Conservation (phyloP, 1,284 basidiomycete genomes). For the Ustilago curta region DNA sequence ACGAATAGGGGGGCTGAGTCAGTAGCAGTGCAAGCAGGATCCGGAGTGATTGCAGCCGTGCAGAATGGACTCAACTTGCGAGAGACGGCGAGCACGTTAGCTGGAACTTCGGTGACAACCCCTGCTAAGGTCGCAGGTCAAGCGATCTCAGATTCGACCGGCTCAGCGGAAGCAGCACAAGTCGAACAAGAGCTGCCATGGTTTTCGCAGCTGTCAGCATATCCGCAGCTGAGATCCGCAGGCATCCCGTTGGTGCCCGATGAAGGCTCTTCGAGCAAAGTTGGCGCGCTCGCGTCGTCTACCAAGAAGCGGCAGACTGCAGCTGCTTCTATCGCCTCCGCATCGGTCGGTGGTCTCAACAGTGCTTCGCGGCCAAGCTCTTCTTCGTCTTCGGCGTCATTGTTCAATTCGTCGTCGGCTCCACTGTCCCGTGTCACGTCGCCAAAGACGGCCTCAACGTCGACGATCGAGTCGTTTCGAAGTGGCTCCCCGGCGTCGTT, state of each 20-base stretch:
- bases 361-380: slow-evolving; percentile 22
- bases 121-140: background rate
- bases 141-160: background rate
- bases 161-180: background rate
- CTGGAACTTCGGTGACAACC: slow-evolving; percentile 14
- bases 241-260: slow-evolving; percentile 46
- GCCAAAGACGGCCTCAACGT: slow-evolving; percentile 16
- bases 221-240: slow-evolving; percentile 53
- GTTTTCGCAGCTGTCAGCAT: slow-evolving; percentile 58
- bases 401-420: slow-evolving; percentile 21
- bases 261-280: slow-evolving; percentile 28
- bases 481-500: slow-evolving; percentile 32
- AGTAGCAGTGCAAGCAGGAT: slow-evolving; percentile 20
- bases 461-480: slow-evolving; percentile 29
- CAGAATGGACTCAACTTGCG: slow-evolving; percentile 42
- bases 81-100: slow-evolving; percentile 30
- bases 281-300: slow-evolving; percentile 10
- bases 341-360: slow-evolving; percentile 14
- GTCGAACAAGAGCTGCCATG: slow-evolving; percentile 53
- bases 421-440: slow-evolving; percentile 30
- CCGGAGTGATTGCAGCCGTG: slow-evolving; percentile 30
- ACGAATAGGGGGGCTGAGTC: slow-evolving; percentile 14
- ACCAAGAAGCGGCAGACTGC: slow-evolving; percentile 22
- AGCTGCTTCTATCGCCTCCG: slow-evolving; percentile 19
- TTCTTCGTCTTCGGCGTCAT: slow-evolving; percentile 16